Conservation (phyloP, 768 basidiomycete species). For the Pleurotus platypus region DNA sequence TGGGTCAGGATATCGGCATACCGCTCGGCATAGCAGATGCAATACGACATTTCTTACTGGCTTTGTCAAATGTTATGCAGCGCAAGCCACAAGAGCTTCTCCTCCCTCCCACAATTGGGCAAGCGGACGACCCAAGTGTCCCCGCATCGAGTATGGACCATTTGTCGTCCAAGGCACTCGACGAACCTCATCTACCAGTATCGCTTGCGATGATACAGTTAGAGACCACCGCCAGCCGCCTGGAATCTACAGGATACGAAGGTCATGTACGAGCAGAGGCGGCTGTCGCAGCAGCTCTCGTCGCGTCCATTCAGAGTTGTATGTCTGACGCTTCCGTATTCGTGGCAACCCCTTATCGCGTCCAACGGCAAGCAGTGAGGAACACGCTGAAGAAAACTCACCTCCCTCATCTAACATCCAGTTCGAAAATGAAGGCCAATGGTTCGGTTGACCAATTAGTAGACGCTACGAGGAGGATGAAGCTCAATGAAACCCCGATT, state of each 20-base stretch:
- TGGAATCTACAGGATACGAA: slow-evolving; percentile 40
- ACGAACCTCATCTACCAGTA: slow-evolving; percentile 29
- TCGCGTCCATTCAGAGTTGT: slow-evolving; percentile 32
- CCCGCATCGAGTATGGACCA: background rate
- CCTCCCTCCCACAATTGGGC: slow-evolving; percentile 16
- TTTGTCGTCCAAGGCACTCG: slow-evolving; percentile 10
- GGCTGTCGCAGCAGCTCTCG: slow-evolving; percentile 39
- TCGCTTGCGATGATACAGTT: slow-evolving; percentile 43
- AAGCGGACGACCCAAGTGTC: background rate
- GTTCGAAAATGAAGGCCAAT: background rate
- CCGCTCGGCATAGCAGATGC: slow-evolving; percentile 18
- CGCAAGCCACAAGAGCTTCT: slow-evolving; percentile 33
- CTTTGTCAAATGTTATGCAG: slow-evolving; percentile 42
- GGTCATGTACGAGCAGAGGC: slow-evolving; percentile 46
- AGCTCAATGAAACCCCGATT: slow-evolving; percentile 1
- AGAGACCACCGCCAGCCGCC: slow-evolving; percentile 24
- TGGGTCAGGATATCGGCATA: slow-evolving; percentile 17
- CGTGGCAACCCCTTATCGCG: slow-evolving; percentile 48
- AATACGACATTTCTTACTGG: slow-evolving; percentile 34
- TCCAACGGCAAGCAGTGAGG: slow-evolving; percentile 49
- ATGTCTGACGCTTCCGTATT: slow-evolving; percentile 42
- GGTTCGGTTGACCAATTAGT: slow-evolving; percentile 11
- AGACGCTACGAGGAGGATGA: slow-evolving; percentile 12
- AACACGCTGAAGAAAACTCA: slow-evolving; percentile 25
- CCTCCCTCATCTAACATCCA: background rate